Conservation (phyloP, 2,329 filamentous ascomycete species). For the Blastomyces emzantsi region DNA sequence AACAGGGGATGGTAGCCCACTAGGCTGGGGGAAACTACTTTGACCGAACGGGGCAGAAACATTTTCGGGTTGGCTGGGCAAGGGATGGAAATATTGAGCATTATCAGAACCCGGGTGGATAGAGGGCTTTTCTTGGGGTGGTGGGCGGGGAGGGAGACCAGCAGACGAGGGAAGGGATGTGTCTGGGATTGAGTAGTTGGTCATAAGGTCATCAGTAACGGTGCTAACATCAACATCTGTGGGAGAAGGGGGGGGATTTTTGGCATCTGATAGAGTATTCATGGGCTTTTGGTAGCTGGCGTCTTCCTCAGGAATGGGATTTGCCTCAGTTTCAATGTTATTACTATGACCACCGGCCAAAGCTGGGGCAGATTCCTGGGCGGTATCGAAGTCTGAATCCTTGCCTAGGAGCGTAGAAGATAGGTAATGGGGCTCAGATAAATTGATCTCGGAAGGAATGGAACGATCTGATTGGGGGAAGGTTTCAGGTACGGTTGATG, state of each 20-base stretch:
- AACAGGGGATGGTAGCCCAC: conserved; percentile 19
- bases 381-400: background rate
- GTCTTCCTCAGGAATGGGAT: conserved; percentile 27
- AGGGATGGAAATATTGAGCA: conserved; percentile 34
- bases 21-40: conserved; percentile 29
- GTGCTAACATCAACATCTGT: conserved; percentile 21
- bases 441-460: conserved; percentile 17
- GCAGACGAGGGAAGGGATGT: conserved; percentile 27
- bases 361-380: background rate
- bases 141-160: conserved; percentile 38
- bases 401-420: conserved; percentile 14
- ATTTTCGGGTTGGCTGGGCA: conserved; percentile 25
- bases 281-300: conserved; percentile 42
- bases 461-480: conserved; percentile 19
- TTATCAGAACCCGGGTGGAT: conserved; percentile 33
- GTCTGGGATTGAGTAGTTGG: conserved; percentile 24
- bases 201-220: conserved; percentile 22
- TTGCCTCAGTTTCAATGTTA: conserved; percentile 18
- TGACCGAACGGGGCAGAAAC: conserved; percentile 15
- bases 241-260: conserved; percentile 19
- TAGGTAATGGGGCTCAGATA: conserved; percentile 20
- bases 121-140: conserved; percentile 35
- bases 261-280: conserved; percentile 38
- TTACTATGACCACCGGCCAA: conserved; percentile 17
- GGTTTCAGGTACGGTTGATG: conserved; percentile 20